phyloP scores from a whole-genome alignment of 768 basidiomycete genomes.

The Coprinopsis cinerea region DNA sequence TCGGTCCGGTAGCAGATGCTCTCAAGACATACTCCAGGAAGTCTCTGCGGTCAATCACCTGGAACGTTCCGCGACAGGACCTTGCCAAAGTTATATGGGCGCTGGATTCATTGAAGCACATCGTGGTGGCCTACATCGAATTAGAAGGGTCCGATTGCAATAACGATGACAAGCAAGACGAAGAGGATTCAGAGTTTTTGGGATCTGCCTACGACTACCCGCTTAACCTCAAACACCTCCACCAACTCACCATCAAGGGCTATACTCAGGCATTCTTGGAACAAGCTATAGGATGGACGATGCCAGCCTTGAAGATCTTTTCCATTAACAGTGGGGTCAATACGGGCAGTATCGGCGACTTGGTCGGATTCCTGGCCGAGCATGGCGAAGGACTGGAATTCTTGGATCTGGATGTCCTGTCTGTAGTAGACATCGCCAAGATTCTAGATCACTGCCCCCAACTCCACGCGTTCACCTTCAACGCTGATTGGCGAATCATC shows the following conservation, averaged over 20 bases:
- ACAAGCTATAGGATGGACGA: slow-evolving; percentile 58
- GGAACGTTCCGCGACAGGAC: slow-evolving; percentile 49
- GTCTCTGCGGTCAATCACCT: slow-evolving; percentile 54
- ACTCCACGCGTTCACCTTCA: slow-evolving; percentile 62
- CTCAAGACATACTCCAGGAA: slow-evolving; percentile 45
- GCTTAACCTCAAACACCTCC: slow-evolving; percentile 47
- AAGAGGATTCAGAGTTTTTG: slow-evolving; percentile 35
- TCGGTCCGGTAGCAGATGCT: slow-evolving; percentile 60
- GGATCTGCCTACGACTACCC: slow-evolving; percentile 57
- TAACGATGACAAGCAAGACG: slow-evolving; percentile 36
- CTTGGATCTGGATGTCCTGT: slow-evolving; percentile 61
- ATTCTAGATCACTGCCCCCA: slow-evolving; percentile 61
- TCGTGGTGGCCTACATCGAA: slow-evolving; percentile 53
- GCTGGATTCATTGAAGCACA: slow-evolving; percentile 50
- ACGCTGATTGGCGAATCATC: slow-evolving; percentile 63
- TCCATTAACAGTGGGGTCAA: slow-evolving; percentile 47
- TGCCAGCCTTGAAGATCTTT: slow-evolving; percentile 55
- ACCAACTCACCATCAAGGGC: slow-evolving; percentile 60
- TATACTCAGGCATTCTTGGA: slow-evolving; percentile 62
- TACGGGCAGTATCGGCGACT: slow-evolving; percentile 49
- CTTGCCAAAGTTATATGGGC: slow-evolving; percentile 70
- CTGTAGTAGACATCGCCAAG: slow-evolving; percentile 47
- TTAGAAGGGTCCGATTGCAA: slow-evolving; percentile 30
- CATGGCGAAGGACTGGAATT: slow-evolving; percentile 56
- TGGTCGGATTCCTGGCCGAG: slow-evolving; percentile 48